Evolutionary conservation across 1,284 basidiomycete genomes (phyloP), one percentile per base, ranked within the genome.

Genomic region (Ceratobasidium theobromae): DNA sequence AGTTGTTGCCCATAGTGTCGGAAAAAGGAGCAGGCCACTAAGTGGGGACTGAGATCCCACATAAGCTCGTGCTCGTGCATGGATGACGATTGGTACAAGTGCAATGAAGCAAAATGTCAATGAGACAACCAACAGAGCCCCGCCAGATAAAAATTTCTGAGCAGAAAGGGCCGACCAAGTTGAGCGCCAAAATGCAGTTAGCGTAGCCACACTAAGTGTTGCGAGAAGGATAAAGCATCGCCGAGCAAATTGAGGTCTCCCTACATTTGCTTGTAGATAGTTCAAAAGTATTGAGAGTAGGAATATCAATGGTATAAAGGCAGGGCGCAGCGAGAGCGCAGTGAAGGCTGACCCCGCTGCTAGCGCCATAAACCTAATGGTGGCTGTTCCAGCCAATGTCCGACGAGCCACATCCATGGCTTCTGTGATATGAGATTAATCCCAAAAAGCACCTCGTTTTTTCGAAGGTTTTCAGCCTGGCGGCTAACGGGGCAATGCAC

Each of bases 1-100:
- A 1, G 78, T 72, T 0, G 81, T 80, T 2, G 84, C 79, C 89
- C 89, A 91, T 9, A 88, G 70, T 0, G 81, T 79, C 0, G 90
- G 90, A 73, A 91, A 89, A 28, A 87, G 69, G 0, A 82, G 77
- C 16, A 57, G 30, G 1, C 35, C 52, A 16, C 55, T 62, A 32
- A 48, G 43, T n/a, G 33, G 28, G 8, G 54, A 68, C 3, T 21
- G 40, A 27, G 33, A 49, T 46, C 55, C 55, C 32, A 30, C 45
- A 14, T 57, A 40, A 4, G 33, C 30, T 14, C 40, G 25, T 3
- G 65, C 48, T 9, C 41, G 21, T 35, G 55, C 35, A 30, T 40
- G 41, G 21, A 58, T 16, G 28, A 53, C 25, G 9, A 69, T 53
- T 12, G 58, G 58, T 23, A 41, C 46, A 21, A 67, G 53, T 8